Evolutionary conservation across 192 early-diverging fungal genomes (phyloP).

Genomic region (Coemansia erecta): DNA sequence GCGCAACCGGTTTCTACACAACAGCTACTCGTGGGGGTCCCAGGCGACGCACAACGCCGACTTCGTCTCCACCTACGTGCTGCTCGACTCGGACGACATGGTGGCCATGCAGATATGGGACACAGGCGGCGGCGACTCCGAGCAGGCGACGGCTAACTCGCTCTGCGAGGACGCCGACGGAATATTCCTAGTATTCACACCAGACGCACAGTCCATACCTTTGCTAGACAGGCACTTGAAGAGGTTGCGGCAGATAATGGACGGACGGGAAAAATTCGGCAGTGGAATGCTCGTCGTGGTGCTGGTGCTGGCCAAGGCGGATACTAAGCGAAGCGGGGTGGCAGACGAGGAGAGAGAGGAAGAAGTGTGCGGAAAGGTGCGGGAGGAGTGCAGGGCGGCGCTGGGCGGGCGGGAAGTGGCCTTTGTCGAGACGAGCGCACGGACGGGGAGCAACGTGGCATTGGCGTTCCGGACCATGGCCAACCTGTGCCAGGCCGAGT

Average conservation of each 20-base stretch:
- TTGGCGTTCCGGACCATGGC: conserved; percentile 29
- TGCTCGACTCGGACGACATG: conserved; percentile 17
- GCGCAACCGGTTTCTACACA: conserved; percentile 43
- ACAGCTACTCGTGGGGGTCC: conserved; percentile 30
- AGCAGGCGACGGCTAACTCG: conserved; percentile 20
- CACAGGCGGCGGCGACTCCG: conserved; percentile 16
- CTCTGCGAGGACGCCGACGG: conserved; percentile 43
- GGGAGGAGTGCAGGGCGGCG: conserved; percentile 13
- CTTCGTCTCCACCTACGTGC: conserved; percentile 43
- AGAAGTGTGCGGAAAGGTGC: not conserved
- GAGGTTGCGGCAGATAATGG: not conserved
- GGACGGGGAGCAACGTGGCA: conserved; percentile 30
- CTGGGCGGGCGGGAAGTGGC: conserved; percentile 10
- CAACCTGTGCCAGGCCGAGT: conserved; percentile 16
- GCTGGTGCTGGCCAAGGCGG: conserved; percentile 30
- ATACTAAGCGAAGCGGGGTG: not conserved
- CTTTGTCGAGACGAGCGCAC: conserved; percentile 34
- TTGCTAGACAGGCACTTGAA: conserved; percentile 13
- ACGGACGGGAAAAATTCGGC: not conserved
- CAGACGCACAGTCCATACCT: conserved; percentile 6
- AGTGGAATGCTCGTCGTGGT: conserved; percentile 8
- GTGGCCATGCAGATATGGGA: conserved; percentile 50
- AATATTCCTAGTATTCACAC: conserved; percentile 32
- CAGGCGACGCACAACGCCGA: conserved; percentile 32
- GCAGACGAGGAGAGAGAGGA: not conserved